Base-by-base conservation (phyloP, 2,329 filamentous ascomycete genomes). In the Apiospora arundinis region DNA sequence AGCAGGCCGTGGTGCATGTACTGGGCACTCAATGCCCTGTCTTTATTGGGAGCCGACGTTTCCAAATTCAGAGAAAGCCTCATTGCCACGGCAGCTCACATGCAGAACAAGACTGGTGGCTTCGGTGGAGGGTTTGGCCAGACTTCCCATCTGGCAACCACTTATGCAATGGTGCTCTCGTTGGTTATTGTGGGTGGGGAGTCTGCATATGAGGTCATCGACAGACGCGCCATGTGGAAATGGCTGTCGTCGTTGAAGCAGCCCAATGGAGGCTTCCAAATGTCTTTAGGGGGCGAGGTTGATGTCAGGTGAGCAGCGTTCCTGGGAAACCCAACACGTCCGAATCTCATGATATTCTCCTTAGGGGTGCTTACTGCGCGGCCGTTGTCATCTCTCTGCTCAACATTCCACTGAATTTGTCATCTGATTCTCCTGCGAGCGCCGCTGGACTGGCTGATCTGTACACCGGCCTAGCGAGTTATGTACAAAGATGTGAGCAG, bases 81-180 rank as follows among this genome's bases (percentile, higher is more conserved):
- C 72, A 84, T 93, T 68, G 88, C 91, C 72, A 98, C 95, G 8
- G 91, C 96, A 68, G 87, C 87, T 67, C 90, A 93, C 63, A 91
- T 95, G 82, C 96, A 98, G 83, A 97, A 98, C 81, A 81, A 86
- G 28, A 87, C 86, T 21, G 96, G 96, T 68, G 96, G 96, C 2
- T 97, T 97, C 80, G 96, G 95, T 69, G 96, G 95, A 74, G 95
- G 96, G n/a, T 92, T 95, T 81, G 95, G 95, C 40, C 96, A 98
- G 80, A 87, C 90, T 75, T 95, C 94, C 69, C 96, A 99, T 82
- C 88, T 96, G 75, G 96, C 96, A 71, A 92, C 93, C 66, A 94
- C 93, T 0, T 99, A 98, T 86, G 95, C 95, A 67, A 89, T 92
- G 52, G 84, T 97, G 25, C 88, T 99, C 72, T 90, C 93, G 65